Base-by-base conservation (phyloP, 1,284 basidiomycete genomes). In the Papiliotrema nemorosa region DNA sequence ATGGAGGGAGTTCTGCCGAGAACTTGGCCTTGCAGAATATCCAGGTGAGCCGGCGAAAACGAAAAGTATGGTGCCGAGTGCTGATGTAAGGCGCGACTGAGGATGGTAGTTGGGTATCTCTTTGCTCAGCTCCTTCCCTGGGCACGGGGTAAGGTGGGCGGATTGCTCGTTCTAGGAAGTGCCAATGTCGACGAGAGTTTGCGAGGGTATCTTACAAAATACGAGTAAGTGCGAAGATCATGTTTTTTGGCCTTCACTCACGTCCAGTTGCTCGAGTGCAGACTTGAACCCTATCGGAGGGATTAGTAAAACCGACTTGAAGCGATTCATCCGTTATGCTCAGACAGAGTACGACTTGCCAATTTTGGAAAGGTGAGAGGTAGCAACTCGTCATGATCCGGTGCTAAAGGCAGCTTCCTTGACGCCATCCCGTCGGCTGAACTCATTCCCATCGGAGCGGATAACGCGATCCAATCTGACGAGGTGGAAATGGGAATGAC, bases 401-500 rank as follows among this genome's bases (percentile, higher is more conserved):
- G 25, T 33, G 18, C 13, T 47, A 40, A 33, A 3, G 14, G 14
- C 54, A 93, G 89, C 50, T 99, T 98, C 79, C 75, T 98, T 53
- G 82, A 84, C 46, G 94, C 96, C 2, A 82, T 88, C 1, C 96
- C 94, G 2, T 96, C 93, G 0, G 96, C 96, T 18, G 96, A 99
- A 68, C 80, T 99, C 3, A 92, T 98, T 66, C 96, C 96, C 1
- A 91, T 96, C 56, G 92, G 64, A 14, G 60, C 90, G 0, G 87
- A 91, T 61, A 86, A 82, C 7, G 96, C 96, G 66, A 87, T 96
- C 4, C 96, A 99, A 65, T 84, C 90, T 0, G 96, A 99, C 69
- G 96, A 99, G 80, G 90, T 84, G 10, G 94, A 97, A 66, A 94
- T 96, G 91, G 96, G 94, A 21, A 97, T 98, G 93, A 97, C 94